phyloP scores from a whole-genome alignment of 805 yeast genomes.

The Wickerhamomyces strasburgensis region DNA sequence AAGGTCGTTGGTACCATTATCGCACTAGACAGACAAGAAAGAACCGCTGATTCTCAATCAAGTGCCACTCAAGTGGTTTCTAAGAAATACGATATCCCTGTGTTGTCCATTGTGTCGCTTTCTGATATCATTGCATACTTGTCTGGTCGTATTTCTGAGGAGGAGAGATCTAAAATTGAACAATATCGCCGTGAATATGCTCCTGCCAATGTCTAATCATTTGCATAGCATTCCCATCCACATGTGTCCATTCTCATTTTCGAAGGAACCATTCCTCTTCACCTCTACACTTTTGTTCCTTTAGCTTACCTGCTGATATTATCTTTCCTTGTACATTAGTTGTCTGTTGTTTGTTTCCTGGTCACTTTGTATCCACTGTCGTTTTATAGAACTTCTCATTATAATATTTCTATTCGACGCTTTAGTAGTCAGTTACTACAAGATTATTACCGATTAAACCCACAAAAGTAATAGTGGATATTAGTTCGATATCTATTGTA shows the following conservation, averaged over 20 bases:
- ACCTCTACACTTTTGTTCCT: no score
- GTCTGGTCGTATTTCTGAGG: constrained; percentile 48
- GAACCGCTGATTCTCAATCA: constrained; percentile 57
- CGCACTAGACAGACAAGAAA: constrained; percentile 93
- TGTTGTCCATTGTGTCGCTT: constrained; percentile 71
- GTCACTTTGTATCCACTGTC: background rate
- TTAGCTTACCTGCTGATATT: no score
- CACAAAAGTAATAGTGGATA: no score
- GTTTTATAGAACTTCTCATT: no score
- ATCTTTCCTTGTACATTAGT: no score
- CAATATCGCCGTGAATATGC: constrained; percentile 45
- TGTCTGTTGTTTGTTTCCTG: background rate
- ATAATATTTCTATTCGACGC: no score
- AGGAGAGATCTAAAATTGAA: constrained; percentile 52
- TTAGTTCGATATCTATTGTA: no score
- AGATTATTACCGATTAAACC: no score
- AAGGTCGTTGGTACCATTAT: constrained; percentile 77
- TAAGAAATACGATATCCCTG: constrained; percentile 72
- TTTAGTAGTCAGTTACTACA: no score
- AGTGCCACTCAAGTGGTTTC: constrained; percentile 83
- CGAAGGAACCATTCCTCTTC: no score
- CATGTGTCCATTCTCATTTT: no score
- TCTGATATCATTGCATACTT: constrained; percentile 67
- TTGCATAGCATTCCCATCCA: no score
- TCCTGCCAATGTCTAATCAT: constrained; percentile 14